Conservation (phyloP, 2,329 filamentous ascomycete genomes). For the Cadophora luteo-olivacea region DNA sequence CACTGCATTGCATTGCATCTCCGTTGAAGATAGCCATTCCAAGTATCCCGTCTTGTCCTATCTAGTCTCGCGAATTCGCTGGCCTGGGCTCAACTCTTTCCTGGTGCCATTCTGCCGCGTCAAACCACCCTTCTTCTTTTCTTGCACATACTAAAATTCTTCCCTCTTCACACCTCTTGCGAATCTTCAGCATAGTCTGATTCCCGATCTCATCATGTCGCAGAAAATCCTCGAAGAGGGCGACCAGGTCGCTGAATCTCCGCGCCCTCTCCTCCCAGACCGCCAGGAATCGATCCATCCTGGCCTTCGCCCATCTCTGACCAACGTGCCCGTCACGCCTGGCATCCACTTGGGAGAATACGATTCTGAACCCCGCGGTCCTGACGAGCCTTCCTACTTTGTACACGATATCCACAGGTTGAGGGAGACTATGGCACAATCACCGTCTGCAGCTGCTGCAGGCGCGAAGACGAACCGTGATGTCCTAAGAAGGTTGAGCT, state of each 20-base stretch:
- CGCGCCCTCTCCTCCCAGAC: conserved; percentile 28
- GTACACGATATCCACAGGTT: conserved; percentile 30
- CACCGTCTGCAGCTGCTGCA: conserved; percentile 40
- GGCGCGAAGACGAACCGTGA: conserved; percentile 50
- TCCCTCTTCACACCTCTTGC: not conserved
- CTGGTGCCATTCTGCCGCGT: not conserved
- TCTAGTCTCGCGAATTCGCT: not conserved
- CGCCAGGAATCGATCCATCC: conserved; percentile 40
- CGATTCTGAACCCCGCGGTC: conserved; percentile 19
- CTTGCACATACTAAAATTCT: not conserved
- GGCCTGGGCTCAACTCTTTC: not conserved
- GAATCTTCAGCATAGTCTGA: not conserved
- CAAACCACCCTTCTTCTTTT: not conserved
- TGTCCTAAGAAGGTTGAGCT: conserved; percentile 53
- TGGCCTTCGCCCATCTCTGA: conserved; percentile 37
- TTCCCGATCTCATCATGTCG: conserved; percentile 29
- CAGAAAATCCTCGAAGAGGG: conserved; percentile 26
- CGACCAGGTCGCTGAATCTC: conserved; percentile 34
- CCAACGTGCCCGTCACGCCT: conserved; percentile 43
- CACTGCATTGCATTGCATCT: not conserved
- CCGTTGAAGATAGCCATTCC: not conserved
- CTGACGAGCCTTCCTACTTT: conserved; percentile 39
- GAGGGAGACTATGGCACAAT: conserved; percentile 37
- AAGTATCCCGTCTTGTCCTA: not conserved
- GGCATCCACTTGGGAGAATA: conserved; percentile 38